These are phyloP conservation scores for Oxalis stricta DNA, from an alignment of 441 rosid species.

Conservation along the genomic window DNA sequence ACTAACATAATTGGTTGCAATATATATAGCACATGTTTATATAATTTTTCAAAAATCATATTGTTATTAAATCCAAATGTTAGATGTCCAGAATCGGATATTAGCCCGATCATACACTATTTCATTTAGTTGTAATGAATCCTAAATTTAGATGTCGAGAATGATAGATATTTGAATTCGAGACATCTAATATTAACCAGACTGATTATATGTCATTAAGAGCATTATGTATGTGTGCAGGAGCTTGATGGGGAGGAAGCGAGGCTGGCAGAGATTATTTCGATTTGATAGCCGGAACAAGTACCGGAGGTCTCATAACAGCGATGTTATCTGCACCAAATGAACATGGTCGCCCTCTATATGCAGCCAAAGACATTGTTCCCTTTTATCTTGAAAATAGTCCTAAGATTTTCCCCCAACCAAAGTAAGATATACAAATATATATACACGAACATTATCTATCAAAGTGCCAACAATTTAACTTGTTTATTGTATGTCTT, in stretches of 20 bases:
- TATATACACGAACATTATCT: no score
- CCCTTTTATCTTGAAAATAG: constrained; percentile 12
- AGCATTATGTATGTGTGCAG: neutral
- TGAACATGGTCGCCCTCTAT: constrained; percentile 10
- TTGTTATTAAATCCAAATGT: no score
- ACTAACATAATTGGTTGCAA: no score
- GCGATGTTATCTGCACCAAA: constrained; percentile 17
- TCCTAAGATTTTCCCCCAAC: constrained; percentile 17
- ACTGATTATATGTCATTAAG: no score
- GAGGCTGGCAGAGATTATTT: constrained; percentile 18
- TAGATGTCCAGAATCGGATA: no score
- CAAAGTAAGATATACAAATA: neutral
- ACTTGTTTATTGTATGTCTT: no score
- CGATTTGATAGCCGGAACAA: constrained; percentile 18
- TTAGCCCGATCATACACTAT: no score
- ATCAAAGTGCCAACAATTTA: no score
- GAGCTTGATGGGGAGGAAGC: constrained; percentile 15
- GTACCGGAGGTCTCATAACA: constrained; percentile 14
- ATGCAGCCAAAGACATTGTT: constrained; percentile 11
- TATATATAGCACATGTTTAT: neutral
- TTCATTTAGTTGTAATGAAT: no score
- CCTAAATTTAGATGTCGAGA: no score
- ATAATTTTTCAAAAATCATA: no score
- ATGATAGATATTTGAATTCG: neutral
- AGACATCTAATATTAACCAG: neutral